Base-by-base conservation (phyloP, 106 monocot species). In the Platanthera zijinensis region DNA sequence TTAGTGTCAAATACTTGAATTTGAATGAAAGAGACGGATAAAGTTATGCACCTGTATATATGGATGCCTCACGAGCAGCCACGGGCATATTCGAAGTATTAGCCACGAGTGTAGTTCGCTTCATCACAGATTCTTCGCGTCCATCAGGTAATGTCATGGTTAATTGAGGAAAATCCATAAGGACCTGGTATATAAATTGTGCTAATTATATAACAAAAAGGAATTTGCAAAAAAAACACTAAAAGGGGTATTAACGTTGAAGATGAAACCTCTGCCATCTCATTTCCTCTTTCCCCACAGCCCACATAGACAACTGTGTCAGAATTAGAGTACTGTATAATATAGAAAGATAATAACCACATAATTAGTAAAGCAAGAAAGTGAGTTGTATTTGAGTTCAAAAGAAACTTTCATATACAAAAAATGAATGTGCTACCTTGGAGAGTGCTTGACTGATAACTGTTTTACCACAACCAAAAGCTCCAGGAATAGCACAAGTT, bases 71-170 rank as follows among this genome's bases (percentile, higher is more conserved):
- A 28, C 99, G 85, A 85, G 99, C 99, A 85, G 99, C 99, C 75
- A 99, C 99, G 83, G 99, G 99, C 99, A 99, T 99, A 79, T 99
- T 99, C 56, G 99, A 99, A 78, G 99, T 99, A 83, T 99, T 99
- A 13, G 99, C 99, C 66, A 99, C 99, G 63, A 99, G 90, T 25
- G 99, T 99, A 28, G 99, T 99, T 53, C 99, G 84, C 82, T 99
- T 99, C 99, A 99, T 99, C 67, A 99, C 99, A 78, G 99, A 99
- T 76, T 99, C 99, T 85, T 99, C 99, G 88, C 99, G 99, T 17
- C 94, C 99, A 87, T 99, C 94, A 78, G 94, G 92, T 72, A 94
- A 81, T 74, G 94, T 99, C 99, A 99, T 99, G 69, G 99, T 99
- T 52, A 99, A 81, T 90, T 99, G 94, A 18, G 99, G 99, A 74